Percentiles rank a stretch among this genome's conserved stretches.
Conservation (phyloP, 805 yeast species). For the Sugiyamaella smithiae region DNA sequence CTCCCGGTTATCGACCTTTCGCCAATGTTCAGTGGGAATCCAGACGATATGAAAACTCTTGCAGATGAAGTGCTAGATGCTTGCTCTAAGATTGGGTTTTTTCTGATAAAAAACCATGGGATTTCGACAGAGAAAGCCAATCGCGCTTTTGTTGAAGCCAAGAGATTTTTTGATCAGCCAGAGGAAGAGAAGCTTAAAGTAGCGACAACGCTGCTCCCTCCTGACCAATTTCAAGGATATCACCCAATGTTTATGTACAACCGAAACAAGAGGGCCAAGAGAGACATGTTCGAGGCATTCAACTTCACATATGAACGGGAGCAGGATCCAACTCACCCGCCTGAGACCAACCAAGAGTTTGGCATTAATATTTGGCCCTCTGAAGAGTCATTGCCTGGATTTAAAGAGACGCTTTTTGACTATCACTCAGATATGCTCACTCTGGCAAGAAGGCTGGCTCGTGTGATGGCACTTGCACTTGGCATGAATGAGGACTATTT, state of each 20-base stretch:
- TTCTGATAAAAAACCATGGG: conserved; percentile 50
- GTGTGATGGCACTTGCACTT: conserved; percentile 54
- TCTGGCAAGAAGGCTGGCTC: conserved; percentile 43
- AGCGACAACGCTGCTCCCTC: conserved; percentile 53
- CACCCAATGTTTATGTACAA: conserved; percentile 55
- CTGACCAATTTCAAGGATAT: conserved; percentile 53
- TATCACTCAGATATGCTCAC: conserved; percentile 48
- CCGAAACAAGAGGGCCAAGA: conserved; percentile 42
- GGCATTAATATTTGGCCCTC: conserved; percentile 60
- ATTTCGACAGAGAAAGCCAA: conserved; percentile 35
- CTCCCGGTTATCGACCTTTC: conserved; percentile 42
- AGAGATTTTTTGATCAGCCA: conserved; percentile 47
- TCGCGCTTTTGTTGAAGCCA: conserved; percentile 35
- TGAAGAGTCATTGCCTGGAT: conserved; percentile 40
- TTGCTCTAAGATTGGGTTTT: conserved; percentile 43
- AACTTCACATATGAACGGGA: conserved; percentile 51
- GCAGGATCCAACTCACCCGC: conserved; percentile 39
- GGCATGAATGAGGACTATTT: conserved; percentile 46
- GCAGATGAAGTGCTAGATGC: conserved; percentile 41
- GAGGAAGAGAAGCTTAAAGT: conserved; percentile 42
- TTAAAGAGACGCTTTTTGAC: conserved; percentile 40
- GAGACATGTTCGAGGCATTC: conserved; percentile 61
- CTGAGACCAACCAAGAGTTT: conserved; percentile 45
- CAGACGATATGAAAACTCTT: conserved; percentile 41
- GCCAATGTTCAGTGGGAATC: conserved; percentile 40